phyloP scores from a whole-genome alignment of 495 filamentous ascomycete species.

The Clavariopsis aquatica region DNA sequence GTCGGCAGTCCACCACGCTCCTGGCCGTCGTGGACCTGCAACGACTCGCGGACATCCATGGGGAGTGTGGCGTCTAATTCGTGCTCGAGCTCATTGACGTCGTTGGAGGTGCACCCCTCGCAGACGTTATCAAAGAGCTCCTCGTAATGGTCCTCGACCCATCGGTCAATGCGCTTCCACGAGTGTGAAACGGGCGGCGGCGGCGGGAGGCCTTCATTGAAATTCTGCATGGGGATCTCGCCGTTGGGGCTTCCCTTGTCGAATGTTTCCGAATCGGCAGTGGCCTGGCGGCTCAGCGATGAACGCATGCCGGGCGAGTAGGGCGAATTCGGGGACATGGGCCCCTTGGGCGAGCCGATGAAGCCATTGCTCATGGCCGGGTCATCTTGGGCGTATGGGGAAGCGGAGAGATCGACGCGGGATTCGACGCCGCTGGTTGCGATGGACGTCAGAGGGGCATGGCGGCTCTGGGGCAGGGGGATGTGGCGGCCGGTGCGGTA shows the following conservation, averaged over 20 bases:
- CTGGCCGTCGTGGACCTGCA: conserved; percentile 91
- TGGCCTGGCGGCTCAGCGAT: conserved; percentile 59
- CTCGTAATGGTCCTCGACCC: conserved; percentile 92
- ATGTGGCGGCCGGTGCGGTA: conserved; percentile 46
- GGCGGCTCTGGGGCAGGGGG: conserved; percentile 47
- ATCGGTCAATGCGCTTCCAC: conserved; percentile 90
- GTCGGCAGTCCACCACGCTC: conserved; percentile 90
- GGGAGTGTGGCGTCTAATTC: conserved; percentile 93
- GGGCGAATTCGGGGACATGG: conserved; percentile 62
- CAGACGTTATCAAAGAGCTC: conserved; percentile 92
- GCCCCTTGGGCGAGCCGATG: conserved; percentile 59
- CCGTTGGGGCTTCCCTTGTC: conserved; percentile 62
- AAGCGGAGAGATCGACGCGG: conserved; percentile 52
- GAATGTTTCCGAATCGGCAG: conserved; percentile 61
- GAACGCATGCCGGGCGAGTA: conserved; percentile 93
- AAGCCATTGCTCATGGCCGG: conserved; percentile 53
- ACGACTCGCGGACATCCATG: conserved; percentile 87
- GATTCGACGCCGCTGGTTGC: conserved; percentile 68
- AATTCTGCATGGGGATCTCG: conserved; percentile 96
- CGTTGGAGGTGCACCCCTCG: conserved; percentile 87
- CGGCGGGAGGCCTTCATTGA: conserved; percentile 86
- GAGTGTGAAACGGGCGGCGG: conserved; percentile 84
- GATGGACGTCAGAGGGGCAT: conserved; percentile 46
- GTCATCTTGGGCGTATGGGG: conserved; percentile 63
- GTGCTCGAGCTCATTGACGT: conserved; percentile 95